Evolutionary conservation across 2,329 filamentous ascomycete genomes (phyloP).

Genomic region (Cercospora zeae-maydis): DNA sequence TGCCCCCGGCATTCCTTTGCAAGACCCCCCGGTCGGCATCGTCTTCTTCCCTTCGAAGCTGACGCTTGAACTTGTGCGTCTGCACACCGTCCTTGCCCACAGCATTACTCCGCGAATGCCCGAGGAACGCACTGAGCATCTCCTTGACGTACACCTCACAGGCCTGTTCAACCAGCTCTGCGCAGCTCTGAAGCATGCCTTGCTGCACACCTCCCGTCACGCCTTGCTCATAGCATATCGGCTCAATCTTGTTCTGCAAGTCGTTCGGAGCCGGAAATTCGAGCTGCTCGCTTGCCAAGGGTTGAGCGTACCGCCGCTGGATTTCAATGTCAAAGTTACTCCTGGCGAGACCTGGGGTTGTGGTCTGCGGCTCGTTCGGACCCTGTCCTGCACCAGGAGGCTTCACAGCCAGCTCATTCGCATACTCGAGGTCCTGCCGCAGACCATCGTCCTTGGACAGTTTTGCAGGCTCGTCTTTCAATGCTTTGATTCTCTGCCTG

Average conservation of each 20-base stretch:
- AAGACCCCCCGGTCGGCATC: slow-evolving; percentile 70
- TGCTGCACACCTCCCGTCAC: slow-evolving; percentile 45
- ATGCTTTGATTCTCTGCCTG: slow-evolving; percentile 48
- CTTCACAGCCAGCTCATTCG: slow-evolving; percentile 30
- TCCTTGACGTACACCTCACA: slow-evolving; percentile 63
- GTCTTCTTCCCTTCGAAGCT: slow-evolving; percentile 72
- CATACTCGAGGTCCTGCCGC: slow-evolving; percentile 29
- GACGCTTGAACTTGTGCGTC: slow-evolving; percentile 71
- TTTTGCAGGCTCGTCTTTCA: slow-evolving; percentile 25
- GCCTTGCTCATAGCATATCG: slow-evolving; percentile 64
- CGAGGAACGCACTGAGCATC: slow-evolving; percentile 53
- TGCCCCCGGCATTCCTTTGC: slow-evolving; percentile 67
- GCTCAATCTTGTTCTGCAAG: slow-evolving; percentile 58
- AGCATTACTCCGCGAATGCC: slow-evolving; percentile 53
- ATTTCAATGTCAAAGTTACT: slow-evolving; percentile 62
- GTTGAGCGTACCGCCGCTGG: slow-evolving; percentile 60
- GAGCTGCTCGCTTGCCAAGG: slow-evolving; percentile 58
- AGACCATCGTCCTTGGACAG: slow-evolving; percentile 25
- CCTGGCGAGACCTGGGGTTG: slow-evolving; percentile 29
- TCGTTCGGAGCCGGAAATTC: slow-evolving; percentile 60
- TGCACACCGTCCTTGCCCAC: slow-evolving; percentile 55
- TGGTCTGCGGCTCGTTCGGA: slow-evolving; percentile 25
- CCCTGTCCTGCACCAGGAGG: slow-evolving; percentile 17
- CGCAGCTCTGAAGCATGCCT: slow-evolving; percentile 45
- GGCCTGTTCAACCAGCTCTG: slow-evolving; percentile 59